Base-by-base conservation (phyloP, 1,139 yeast species). In the Zygosaccharomyces sapae region DNA sequence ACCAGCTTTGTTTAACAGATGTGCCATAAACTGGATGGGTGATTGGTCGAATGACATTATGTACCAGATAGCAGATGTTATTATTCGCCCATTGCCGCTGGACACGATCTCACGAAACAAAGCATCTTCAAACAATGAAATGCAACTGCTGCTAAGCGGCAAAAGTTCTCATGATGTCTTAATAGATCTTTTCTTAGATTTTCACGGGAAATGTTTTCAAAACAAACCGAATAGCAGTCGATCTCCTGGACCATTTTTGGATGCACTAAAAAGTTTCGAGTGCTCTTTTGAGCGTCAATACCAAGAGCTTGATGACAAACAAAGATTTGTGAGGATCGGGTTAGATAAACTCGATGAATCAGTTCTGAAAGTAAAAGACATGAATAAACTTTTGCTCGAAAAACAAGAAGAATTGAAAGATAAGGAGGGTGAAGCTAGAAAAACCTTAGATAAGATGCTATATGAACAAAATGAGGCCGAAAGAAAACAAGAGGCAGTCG, bases 391-490 rank as follows among this genome's bases (percentile, higher is more conserved):
- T 0, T 68, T 92, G 7, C 75, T 83, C 0, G 67, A 62, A 25
- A 86, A 88, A 62, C 76, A 79, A 51, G 56, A 54, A 1, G 70
- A 67, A 24, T 70, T 92, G 35, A 65, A 66, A 31, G 46, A 44
- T 0, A 90, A 89, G 54, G 87, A 85, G 52, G 60, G 64, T 13
- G 86, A 84, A 55, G 96, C 97, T 0, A 76, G 79, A 51, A 67
- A 69, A 18, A 86, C 87, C 75, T 73, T 92, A 44, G 80, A 82
- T 56, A 79, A 73, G 45, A 87, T 92, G 87, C 74, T 92, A n/a
- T 70, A 76, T 0, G 95, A 88, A 44, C 97, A 92, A 61, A 89
- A 87, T 61, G 96, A 89, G 59, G 94, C 97, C 0, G 97, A 92
- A 63, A 71, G 96, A 50, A 87, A 85, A 55, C 86, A 85, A 50